Conservation (phyloP, 2,329 filamentous ascomycete species). For the Tolypocladium amazonense region DNA sequence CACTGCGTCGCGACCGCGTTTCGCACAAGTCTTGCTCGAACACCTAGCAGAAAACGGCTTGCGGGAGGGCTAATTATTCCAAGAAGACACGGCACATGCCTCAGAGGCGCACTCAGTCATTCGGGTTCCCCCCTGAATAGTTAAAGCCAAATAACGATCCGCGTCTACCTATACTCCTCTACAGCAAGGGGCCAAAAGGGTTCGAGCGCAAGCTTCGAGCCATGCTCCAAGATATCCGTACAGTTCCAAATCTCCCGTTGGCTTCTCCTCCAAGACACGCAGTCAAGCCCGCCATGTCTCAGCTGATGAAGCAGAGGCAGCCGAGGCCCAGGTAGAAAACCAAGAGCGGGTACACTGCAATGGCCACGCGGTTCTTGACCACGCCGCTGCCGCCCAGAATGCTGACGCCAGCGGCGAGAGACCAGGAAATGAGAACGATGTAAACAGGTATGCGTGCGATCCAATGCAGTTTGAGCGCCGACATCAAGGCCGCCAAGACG, state of each 20-base stretch:
- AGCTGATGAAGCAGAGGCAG: conserved; percentile 96
- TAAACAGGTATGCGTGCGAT: conserved; percentile 87
- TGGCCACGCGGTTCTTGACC: conserved; percentile 83
- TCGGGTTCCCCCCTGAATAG: not conserved
- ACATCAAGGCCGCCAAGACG: conserved; percentile 84
- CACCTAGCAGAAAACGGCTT: not conserved
- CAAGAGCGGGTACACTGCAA: conserved; percentile 90
- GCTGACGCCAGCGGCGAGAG: conserved; percentile 87
- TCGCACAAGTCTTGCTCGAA: not conserved
- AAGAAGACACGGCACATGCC: not conserved
- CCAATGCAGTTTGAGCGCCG: conserved; percentile 67
- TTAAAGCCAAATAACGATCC: not conserved
- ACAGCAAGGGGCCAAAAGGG: not conserved
- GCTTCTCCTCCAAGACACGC: not conserved
- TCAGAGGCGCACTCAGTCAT: not conserved
- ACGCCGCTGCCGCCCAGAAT: conserved; percentile 94
- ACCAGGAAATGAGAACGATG: conserved; percentile 80
- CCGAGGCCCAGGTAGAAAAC: conserved; percentile 91
- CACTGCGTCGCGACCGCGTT: not conserved
- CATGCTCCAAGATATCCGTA: too few relatives aligned
- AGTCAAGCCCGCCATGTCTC: conserved; percentile 12
- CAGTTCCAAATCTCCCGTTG: not conserved
- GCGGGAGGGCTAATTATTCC: not conserved
- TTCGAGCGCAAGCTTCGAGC: not conserved
- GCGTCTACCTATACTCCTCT: not conserved